A percentile compares a stretch with the other conserved stretches of the same genome.
Conservation (phyloP, 345 rosid genomes). For the Corymbia maculata region DNA sequence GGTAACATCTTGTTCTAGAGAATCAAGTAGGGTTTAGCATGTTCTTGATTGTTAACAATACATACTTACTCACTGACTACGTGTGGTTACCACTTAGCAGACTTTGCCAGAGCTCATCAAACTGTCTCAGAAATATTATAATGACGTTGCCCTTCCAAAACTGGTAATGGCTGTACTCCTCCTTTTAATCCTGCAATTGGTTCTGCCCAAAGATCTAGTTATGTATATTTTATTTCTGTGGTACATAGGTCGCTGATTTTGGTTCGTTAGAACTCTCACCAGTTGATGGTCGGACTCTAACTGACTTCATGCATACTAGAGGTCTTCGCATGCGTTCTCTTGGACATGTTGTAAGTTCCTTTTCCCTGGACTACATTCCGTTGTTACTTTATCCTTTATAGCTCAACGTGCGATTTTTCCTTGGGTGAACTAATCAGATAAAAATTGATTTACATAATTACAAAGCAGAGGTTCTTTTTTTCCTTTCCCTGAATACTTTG, state of each 20-base stretch:
- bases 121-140: constrained; percentile 72
- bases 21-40: not conserved
- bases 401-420: not conserved
- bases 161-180: constrained; percentile 43
- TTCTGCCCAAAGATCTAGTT: constrained; percentile 1
- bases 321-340: constrained; percentile 95
- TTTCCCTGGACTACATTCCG: not conserved
- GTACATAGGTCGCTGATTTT: constrained; percentile 92
- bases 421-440: not conserved
- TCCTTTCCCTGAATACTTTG: not conserved
- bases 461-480: not conserved
- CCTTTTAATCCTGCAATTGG: not conserved
- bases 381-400: not conserved
- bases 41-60: not conserved
- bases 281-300: constrained; percentile 96
- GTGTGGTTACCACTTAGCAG: constrained; percentile 28
- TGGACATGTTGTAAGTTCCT: constrained; percentile 81
- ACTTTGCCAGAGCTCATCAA: constrained; percentile 78
- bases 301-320: constrained; percentile 99
- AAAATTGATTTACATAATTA: not conserved
- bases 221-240: constrained; percentile 2
- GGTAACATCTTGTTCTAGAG: constrained; percentile 25
- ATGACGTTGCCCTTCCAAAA: constrained; percentile 90
- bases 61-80: not conserved
- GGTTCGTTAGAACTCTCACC: constrained; percentile 98